Evolutionary conservation across 202 grass and related monocot species (phyloP).

Genomic region (Digitaria exilis): DNA sequence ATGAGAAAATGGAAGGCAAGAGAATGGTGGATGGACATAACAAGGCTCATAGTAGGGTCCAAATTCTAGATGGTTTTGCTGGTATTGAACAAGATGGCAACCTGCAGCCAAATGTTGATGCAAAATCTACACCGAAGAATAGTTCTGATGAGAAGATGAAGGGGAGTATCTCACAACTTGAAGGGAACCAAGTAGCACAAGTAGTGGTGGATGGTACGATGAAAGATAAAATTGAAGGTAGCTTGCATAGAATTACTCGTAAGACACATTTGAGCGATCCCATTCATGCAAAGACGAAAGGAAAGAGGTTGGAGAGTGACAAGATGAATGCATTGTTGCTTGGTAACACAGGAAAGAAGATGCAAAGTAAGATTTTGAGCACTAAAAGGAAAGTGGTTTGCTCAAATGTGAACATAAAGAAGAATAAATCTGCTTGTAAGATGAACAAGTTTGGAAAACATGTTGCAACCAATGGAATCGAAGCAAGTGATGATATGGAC

Average conservation of each 20-base stretch:
- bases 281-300: conserved; percentile 32
- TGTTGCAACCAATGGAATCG: not conserved
- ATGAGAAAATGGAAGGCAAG: conserved; percentile 18
- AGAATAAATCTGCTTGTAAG: conserved; percentile 13
- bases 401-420: conserved; percentile 20
- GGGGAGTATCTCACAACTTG: conserved; percentile 1
- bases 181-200: not conserved
- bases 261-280: conserved; percentile 1
- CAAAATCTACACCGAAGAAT: not conserved
- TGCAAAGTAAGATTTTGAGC: conserved; percentile 19
- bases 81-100: not conserved
- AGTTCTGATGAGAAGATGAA: conserved; percentile 24
- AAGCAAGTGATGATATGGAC: conserved; percentile 24
- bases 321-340: conserved; percentile 19
- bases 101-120: not conserved
- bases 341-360: not conserved
- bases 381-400: not conserved
- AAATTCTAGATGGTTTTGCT: conserved; percentile 32
- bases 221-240: conserved; percentile 23
- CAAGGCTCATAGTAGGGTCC: conserved; percentile 12
- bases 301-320: conserved; percentile 22
- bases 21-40: conserved; percentile 8
- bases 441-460: conserved; percentile 19
- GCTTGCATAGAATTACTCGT: not conserved
- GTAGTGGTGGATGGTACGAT: not conserved